Base-by-base conservation (phyloP, 108 stramenopile species). In the Cylindrotheca closterium region DNA sequence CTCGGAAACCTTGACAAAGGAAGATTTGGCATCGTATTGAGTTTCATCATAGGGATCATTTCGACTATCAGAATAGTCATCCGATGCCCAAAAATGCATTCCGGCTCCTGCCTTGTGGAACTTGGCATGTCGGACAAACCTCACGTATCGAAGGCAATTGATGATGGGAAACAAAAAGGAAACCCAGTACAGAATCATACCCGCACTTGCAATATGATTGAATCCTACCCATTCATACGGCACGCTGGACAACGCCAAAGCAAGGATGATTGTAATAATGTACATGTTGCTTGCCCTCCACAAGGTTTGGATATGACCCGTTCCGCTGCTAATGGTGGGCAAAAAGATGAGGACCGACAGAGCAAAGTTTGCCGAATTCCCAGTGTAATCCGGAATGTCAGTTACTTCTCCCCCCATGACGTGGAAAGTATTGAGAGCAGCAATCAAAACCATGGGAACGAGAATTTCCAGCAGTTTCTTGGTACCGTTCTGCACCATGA, bases 401-500 rank as follows among this genome's bases (percentile, higher is more conserved):
- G 7, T 15, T 42, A 10, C 10, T 42, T 42, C 37, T 42, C 15
- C 37, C 10, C 15, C 15, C 37, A 42, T 7, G 37, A 42, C 37
- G 15, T 42, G 37, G 15, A 42, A 7, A 10, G 37, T 42, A 15
- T 42, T 42, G 10, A 42, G 7, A 10, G 10, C 37, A 10, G 37
- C 37, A 42, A 42, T 42, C 37, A 55, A 28, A 26, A 55, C 3
- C 55, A 55, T 55, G 27, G 55, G 55, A 55, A 55, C 18, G 55
- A 55, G 3, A 29, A 26, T 28, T 28, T 29, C 28, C 3, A 55
- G 25, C 3, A 55, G 15, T 4, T 29, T 28, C 4, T 25, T 10
- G 7, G 28, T 28, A 55, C 55, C 27, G 12, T 15, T 4, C 28
- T 55, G 18, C 25, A 28, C 27, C 12, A 55, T 12, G 27, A 25